Evolutionary conservation across 1,284 basidiomycete species (phyloP), one percentile per base, ranked within the genome.

Genomic region (Xanthoconium separans): DNA sequence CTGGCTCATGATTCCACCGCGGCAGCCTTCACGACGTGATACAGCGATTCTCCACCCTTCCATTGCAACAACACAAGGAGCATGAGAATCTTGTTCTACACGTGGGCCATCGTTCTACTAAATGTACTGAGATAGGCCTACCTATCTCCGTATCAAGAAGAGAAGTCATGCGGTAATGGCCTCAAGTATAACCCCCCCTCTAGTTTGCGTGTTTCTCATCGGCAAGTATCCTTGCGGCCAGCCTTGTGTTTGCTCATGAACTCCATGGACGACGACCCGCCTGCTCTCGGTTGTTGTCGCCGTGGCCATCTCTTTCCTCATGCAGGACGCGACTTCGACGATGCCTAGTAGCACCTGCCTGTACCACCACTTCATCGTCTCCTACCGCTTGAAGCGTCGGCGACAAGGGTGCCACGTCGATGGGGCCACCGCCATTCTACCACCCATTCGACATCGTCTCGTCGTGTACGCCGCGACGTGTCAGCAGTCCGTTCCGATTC

Each of bases 1-100:
- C 50, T 50, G 53, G 52, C 44, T 59, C 63, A 51, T 55, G 53
- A 45, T 47, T 50, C 54, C 55, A 62, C 49, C 45, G 54, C 61
- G 54, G 61, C 45, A 57, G 59, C 53, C 20, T 46, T 30, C 49
- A 50, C 54, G 52, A 62, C 46, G 50, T 57, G 63, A 45, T 56
- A 37, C 36, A 47, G 51, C 29, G 62, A 68, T 65, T 64, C 65
- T 60, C 62, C 63, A 60, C 24, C 22, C 65, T 68, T 64, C 64
- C 46, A 55, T 66, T 54, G 52, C 51, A 65, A 44, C 53, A 55
- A 55, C 52, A 55, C 50, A 52, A 30, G 65, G 65, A 59, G 27
- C 27, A 39, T 56, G 52, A 46, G 65, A 64, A 60, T 61, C 58
- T 44, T 53, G 20, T 51, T 42, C 34, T 47, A 54, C 59, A 65